Conservation (phyloP, 1,139 yeast genomes). For the Kodamaea plutei region DNA sequence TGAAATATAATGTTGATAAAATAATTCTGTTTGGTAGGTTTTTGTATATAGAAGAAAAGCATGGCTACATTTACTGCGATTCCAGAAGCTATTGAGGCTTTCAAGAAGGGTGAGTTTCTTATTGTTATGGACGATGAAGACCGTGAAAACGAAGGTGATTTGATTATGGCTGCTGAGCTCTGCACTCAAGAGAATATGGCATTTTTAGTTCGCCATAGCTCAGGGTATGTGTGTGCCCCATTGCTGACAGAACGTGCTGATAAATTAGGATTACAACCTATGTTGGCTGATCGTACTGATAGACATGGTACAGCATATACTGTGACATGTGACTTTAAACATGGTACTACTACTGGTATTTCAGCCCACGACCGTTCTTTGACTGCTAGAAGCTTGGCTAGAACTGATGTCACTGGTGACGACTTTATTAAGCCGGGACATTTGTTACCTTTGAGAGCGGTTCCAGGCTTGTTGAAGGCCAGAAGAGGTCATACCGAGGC, state of each 20-base stretch:
- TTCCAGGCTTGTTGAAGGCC: slow-evolving; percentile 70
- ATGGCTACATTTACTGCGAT: slow-evolving; percentile 56
- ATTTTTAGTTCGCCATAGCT: slow-evolving; percentile 79
- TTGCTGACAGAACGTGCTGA: slow-evolving; percentile 76
- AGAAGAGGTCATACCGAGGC: slow-evolving; percentile 99
- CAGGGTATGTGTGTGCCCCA: slow-evolving; percentile 95
- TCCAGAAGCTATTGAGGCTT: slow-evolving; percentile 74
- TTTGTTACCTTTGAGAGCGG: slow-evolving; percentile 86
- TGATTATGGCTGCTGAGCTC: slow-evolving; percentile 84
- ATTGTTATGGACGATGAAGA: slow-evolving; percentile 94
- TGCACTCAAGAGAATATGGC: slow-evolving; percentile 89
- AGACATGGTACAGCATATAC: slow-evolving; percentile 98
- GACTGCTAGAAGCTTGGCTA: slow-evolving; percentile 72
- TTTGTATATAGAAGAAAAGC: too few species aligned
- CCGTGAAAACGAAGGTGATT: slow-evolving; percentile 97
- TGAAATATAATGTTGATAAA: too few species aligned
- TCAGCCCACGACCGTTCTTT: slow-evolving; percentile 91
- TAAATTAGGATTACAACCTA: slow-evolving; percentile 69
- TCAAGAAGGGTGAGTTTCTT: slow-evolving; percentile 81
- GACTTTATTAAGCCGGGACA: slow-evolving; percentile 93
- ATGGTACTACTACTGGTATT: slow-evolving; percentile 96
- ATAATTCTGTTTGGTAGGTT: too few species aligned
- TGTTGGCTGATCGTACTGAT: slow-evolving; percentile 65
- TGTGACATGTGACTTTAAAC: slow-evolving; percentile 76
- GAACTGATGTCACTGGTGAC: slow-evolving; percentile 47